These are phyloP conservation scores for Tylopilus felleus DNA, from an alignment of 768 basidiomycete genomes.

Conservation along the genomic window DNA sequence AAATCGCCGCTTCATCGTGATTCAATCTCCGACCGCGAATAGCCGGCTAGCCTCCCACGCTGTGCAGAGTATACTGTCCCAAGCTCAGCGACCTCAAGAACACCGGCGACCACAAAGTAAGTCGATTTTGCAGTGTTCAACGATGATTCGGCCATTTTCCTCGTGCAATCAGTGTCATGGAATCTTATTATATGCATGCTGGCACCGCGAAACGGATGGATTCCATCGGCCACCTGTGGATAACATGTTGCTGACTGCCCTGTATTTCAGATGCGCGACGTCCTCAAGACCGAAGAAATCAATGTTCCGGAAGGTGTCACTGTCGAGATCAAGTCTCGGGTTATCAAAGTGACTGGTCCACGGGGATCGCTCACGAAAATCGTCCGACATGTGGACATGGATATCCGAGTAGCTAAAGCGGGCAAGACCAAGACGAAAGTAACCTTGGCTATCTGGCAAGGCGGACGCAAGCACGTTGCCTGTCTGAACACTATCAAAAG, in stretches of 20 bases:
- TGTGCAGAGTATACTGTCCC: not conserved
- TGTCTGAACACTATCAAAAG: conserved; percentile 96
- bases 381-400: conserved; percentile 92
- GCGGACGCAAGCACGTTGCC: conserved; percentile 96
- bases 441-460: conserved; percentile 95
- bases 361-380: conserved; percentile 91
- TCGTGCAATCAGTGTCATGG: not conserved
- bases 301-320: conserved; percentile 82
- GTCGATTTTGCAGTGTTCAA: conserved; percentile 10
- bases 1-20: conserved; percentile 23
- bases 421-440: conserved; percentile 71
- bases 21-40: conserved; percentile 38
- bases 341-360: conserved; percentile 90
- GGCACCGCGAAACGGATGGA: conserved; percentile 31
- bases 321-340: conserved; percentile 84
- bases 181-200: conserved; percentile 1
- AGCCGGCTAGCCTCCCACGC: conserved; percentile 18
- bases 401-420: conserved; percentile 74
- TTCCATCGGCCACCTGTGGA: conserved; percentile 34
- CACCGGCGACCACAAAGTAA: conserved; percentile 27
- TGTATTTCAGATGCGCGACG: conserved; percentile 76
- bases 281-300: conserved; percentile 91
- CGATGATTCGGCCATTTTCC: not conserved
- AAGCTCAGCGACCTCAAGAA: conserved; percentile 26
- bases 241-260: conserved; percentile 27